phyloP scores from a whole-genome alignment of 2,329 filamentous ascomycete species.

The Acephala macrosclerotiorum region DNA sequence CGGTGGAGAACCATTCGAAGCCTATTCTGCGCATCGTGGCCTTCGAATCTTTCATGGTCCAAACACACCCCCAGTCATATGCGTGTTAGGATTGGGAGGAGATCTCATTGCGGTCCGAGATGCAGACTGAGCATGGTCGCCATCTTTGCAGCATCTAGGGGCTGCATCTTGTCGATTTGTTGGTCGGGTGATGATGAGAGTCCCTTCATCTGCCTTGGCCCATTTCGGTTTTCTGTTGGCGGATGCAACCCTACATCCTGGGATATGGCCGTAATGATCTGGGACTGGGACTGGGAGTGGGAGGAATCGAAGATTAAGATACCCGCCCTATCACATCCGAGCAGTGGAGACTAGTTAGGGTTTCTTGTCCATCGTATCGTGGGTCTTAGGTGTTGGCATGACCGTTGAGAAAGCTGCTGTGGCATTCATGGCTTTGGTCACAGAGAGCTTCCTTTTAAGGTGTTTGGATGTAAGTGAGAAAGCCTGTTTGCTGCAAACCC shows the following conservation, averaged over 20 bases:
- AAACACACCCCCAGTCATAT: conserved; percentile 12
- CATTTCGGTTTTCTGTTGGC: background rate
- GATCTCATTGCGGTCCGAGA: conserved; percentile 22
- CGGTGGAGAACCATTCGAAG: conserved; percentile 6
- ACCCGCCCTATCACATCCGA: conserved; percentile 13
- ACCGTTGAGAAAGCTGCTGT: conserved; percentile 8
- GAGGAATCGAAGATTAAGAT: conserved; percentile 14
- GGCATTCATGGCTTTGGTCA: conserved; percentile 14
- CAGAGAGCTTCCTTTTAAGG: background rate
- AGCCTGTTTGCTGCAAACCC: conserved; percentile 14
- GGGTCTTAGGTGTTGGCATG: conserved; percentile 7
- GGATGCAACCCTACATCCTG: conserved; percentile 9
- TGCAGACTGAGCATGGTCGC: conserved; percentile 11
- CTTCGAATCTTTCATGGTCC: background rate
- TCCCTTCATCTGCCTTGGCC: conserved; percentile 2
- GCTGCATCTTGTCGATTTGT: conserved; percentile 11
- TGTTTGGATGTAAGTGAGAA: background rate
- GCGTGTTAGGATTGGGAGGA: conserved; percentile 12
- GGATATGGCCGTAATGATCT: conserved; percentile 6
- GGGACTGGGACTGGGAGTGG: conserved; percentile 5
- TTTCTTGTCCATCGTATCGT: conserved; percentile 3
- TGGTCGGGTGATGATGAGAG: conserved; percentile 12
- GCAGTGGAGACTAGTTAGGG: background rate
- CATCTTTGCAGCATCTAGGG: conserved; percentile 10
- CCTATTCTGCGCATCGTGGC: background rate